Percentiles rank a stretch among this genome's conserved stretches.
Evolutionary conservation across 2,329 filamentous ascomycete species (phyloP).

Genomic region (Beauveria pseudobassiana): DNA sequence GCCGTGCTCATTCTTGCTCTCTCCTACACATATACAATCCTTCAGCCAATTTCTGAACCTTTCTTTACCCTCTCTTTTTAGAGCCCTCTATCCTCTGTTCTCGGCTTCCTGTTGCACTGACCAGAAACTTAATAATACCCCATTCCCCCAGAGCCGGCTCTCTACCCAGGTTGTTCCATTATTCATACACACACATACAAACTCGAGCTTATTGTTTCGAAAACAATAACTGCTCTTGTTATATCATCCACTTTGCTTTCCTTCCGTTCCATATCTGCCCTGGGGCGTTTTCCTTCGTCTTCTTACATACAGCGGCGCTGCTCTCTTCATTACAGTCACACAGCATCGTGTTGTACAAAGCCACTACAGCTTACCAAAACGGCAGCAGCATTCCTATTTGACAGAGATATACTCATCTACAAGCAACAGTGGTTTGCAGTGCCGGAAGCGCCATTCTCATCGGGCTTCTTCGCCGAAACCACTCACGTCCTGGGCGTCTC

Average conservation of each 20-base stretch:
- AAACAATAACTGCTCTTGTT: neutral
- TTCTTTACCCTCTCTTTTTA: neutral
- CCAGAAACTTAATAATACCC: neutral
- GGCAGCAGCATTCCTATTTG: neutral
- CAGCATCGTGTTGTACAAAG: neutral
- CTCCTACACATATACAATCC: constrained; percentile 7
- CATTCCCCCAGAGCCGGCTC: constrained; percentile 8
- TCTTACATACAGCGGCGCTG: neutral
- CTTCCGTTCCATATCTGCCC: too few species aligned
- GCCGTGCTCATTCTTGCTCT: neutral
- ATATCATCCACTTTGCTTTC: neutral
- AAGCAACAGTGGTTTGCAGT: neutral
- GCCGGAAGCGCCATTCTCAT: neutral
- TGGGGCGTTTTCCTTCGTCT: neutral
- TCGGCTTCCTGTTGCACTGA: neutral
- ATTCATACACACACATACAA: neutral
- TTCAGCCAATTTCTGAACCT: neutral
- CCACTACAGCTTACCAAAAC: neutral
- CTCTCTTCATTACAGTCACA: neutral
- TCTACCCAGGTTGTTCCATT: neutral
- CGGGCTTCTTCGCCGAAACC: neutral
- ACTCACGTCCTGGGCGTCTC: too few species aligned
- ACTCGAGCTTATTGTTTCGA: neutral
- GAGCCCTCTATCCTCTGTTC: neutral
- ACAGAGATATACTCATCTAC: neutral